Conservation (phyloP, 352 stramenopile genomes). For the Vaucheria bursata region DNA sequence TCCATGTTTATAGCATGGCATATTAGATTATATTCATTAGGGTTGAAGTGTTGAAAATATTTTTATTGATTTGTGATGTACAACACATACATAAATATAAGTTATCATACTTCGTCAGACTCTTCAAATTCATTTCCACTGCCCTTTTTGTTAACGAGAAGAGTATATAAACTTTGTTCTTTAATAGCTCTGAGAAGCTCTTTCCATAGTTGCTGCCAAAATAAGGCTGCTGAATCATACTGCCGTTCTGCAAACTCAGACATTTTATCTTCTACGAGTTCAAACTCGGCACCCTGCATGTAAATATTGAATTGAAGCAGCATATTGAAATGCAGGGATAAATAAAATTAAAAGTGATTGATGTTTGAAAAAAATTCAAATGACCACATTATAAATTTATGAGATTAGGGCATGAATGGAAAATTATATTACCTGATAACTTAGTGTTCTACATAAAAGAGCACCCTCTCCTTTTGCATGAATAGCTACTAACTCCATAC, state of each 20-base stretch:
- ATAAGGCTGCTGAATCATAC: constrained; percentile 22
- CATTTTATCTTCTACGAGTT: constrained; percentile 30
- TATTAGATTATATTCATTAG: too few relatives aligned
- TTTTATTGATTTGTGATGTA: too few relatives aligned
- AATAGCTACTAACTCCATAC: constrained; percentile 65
- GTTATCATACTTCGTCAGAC: too few relatives aligned
- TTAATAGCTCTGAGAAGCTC: constrained; percentile 13
- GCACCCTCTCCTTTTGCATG: constrained; percentile 60
- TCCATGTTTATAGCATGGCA: too few relatives aligned
- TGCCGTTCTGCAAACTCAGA: constrained; percentile 20
- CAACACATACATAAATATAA: too few relatives aligned
- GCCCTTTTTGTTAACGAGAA: too few relatives aligned
- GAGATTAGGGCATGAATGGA: not conserved
- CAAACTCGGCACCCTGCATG: not conserved
- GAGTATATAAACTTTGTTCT: too few relatives aligned
- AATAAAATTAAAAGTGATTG: not conserved
- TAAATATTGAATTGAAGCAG: not conserved
- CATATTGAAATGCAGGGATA: not conserved
- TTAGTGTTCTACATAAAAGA: constrained; percentile 56
- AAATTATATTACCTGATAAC: constrained; percentile 20
- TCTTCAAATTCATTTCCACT: too few relatives aligned
- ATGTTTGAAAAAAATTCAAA: not conserved
- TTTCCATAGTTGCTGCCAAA: constrained; percentile 32
- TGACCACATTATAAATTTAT: not conserved
- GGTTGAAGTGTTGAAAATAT: too few relatives aligned